Percentiles rank a stretch among this genome's conserved stretches.
Conservation (phyloP, 441 rosid species). For the Gossypium lobatum region DNA sequence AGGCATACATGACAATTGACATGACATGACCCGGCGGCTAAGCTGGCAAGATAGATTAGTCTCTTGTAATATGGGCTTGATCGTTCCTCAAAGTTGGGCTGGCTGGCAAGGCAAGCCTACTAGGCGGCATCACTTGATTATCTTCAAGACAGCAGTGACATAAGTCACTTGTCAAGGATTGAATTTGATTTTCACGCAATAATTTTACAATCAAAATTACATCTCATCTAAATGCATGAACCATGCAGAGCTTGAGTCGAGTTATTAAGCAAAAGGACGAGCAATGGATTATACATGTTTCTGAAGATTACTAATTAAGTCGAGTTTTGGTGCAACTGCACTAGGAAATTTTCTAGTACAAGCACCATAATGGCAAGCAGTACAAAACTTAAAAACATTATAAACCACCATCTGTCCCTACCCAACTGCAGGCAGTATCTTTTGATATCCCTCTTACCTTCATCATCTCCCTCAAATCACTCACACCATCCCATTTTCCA, state of each 20-base stretch:
- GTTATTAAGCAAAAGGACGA: neutral
- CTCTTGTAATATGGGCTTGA: neutral
- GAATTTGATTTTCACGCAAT: neutral
- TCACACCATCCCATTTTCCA: constrained; percentile 68
- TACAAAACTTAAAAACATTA: constrained; percentile 6
- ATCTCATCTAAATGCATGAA: neutral
- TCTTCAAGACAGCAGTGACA: neutral
- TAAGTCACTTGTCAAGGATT: neutral
- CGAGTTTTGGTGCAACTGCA: neutral
- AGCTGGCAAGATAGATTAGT: neutral
- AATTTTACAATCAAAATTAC: neutral
- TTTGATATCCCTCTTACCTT: constrained; percentile 54
- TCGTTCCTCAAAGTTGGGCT: neutral
- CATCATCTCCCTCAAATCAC: constrained; percentile 65
- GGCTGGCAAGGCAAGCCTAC: neutral
- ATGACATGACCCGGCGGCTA: neutral
- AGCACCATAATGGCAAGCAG: neutral
- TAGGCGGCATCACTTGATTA: neutral
- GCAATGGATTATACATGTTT: neutral
- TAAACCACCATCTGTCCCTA: constrained; percentile 29
- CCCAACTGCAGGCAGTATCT: constrained; percentile 67
- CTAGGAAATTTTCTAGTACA: neutral
- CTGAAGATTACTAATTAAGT: neutral
- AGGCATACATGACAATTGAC: neutral
- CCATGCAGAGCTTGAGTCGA: neutral